Evolutionary conservation across 352 stramenopile species (phyloP), one percentile per base, ranked within the genome.

Genomic region (Phytophthora sansomeana): DNA sequence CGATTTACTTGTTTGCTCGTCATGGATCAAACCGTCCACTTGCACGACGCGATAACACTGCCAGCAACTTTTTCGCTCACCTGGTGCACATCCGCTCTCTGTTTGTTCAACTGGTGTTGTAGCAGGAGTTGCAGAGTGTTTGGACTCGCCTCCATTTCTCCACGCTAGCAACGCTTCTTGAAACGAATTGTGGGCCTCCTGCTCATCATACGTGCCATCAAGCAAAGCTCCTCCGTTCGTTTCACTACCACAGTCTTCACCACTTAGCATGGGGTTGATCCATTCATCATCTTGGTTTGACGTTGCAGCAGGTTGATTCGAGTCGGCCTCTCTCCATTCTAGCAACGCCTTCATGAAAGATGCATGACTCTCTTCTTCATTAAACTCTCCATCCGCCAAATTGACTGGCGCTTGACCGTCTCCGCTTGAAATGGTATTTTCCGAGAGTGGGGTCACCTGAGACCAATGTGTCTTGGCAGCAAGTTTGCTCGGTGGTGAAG

Each of bases 281-380:
- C 86, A 93, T 8, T 72, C 75, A 11, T 75, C 63, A 10, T 82
- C 73, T 52, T 74, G 64, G 24, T 81, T 78, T 21, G 57, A 61
- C 3, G 52, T 41, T 13, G 13, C 36, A 6, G 24, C 64, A 41
- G 52, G 6, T 4, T 63, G 42, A 1, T 79, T 63, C 19, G 52
- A 36, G 35, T 90, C 80, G 13, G 55, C 74, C 10, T 74, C 65
- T 32, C 87, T 81, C 87, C 87, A 95, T 38, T 95, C 84, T 9
- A 94, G 21, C 16, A 95, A 58, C 3, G 85, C 85, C 33, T 92
- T 93, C 73, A 95, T 80, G 52, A 95, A 93, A 6, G 85, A 91
- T 28, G 72, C 72, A 41, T 95, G 87, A 41, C 85, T 82, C 1
- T 58, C 78, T n/a, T 89, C 83, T 64, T 93, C 85, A 50, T 91